These are phyloP conservation scores for Microcyclosporella mali DNA, from an alignment of 2,329 filamentous ascomycete genomes.

Conservation along the genomic window DNA sequence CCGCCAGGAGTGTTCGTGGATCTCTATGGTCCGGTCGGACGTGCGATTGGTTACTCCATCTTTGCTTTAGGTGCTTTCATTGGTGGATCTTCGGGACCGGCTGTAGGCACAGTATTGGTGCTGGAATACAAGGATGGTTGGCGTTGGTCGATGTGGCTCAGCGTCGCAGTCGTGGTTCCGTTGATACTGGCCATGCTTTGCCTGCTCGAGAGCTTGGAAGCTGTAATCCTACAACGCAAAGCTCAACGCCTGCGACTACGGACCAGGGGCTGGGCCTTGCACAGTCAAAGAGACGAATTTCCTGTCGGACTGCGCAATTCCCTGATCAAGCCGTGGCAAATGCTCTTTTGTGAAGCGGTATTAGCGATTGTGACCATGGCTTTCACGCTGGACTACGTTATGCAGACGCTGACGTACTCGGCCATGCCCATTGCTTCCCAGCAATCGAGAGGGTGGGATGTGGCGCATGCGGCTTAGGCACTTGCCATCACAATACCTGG, in stretches of 20 bases:
- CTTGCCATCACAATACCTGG: conserved; percentile 6
- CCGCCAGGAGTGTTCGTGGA: conserved; percentile 36
- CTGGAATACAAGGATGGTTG: conserved; percentile 13
- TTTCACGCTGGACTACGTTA: conserved; percentile 29
- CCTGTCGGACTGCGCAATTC: conserved; percentile 6
- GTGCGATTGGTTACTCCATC: conserved; percentile 10
- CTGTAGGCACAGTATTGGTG: conserved; percentile 9
- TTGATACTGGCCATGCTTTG: conserved; percentile 1
- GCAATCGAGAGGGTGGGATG: conserved; percentile 2
- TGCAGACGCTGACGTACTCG: conserved; percentile 30
- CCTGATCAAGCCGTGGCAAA: conserved; percentile 12
- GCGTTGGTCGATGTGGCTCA: conserved; percentile 16
- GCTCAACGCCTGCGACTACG: conserved; percentile 1
- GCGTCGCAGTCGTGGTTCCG: conserved; percentile 1
- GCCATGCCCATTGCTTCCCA: conserved; percentile 9
- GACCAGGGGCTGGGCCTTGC: conserved; percentile 21
- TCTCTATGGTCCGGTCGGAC: conserved; percentile 10
- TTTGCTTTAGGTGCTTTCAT: conserved; percentile 14
- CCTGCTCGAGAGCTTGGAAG: conserved; percentile 17
- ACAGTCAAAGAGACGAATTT: conserved; percentile 5
- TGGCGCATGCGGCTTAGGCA: conserved; percentile 1
- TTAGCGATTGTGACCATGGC: conserved; percentile 19
- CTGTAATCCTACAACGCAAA: conserved; percentile 5
- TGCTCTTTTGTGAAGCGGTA: conserved; percentile 12
- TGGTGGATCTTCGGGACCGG: conserved; percentile 11